Base-by-base conservation (phyloP, 441 rosid species). In the Erodium moschatum region DNA sequence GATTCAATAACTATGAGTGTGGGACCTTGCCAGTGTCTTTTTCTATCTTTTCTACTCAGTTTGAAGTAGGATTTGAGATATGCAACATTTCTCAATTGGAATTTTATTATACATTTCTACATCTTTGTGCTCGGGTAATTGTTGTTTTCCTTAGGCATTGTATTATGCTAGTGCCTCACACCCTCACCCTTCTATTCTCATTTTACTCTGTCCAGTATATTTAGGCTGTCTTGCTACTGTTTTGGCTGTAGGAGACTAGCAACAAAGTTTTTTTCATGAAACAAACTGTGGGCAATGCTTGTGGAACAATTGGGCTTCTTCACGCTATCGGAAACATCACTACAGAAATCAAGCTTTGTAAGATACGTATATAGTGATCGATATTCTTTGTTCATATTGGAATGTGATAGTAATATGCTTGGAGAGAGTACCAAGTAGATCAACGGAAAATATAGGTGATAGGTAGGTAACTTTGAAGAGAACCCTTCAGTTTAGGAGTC, bases 271-370 rank as follows among this genome's bases (percentile, higher is more conserved):
- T 87, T 77, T 93, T 88, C 82, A 85, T 87, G 95, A 89, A 80
- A 73, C 97, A 93, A 85, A 93, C 98, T 63, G 98, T 91, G 65
- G 98, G 96, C 70, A 93, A 93, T 81, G 97, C 97, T 73, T 91
- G 98, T 80, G 97, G 98, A 83, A 93, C 98, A 64, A 81, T 91
- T 77, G 98, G 95, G 3, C 96, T 91, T 78, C 96, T 93, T 81
- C 98, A 93, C 79, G 93, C 95, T 71, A 75, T 93, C 71, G 98
- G 97, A 74, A 93, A 93, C 78, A 68, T 88, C 66, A 81, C 86
- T 70, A 89, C 98, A 29, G 74, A 81, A 66, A 73, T 91, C 81
- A 89, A 87, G 60, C 86, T 90, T 6, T 9, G 97, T 90, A 79
- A 86, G 91, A 81, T 46, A 35, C 9, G 52, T 54, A 21, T 50